phyloP scores from a whole-genome alignment of 2,329 filamentous ascomycete species.

The Aaosphaeria arxii region DNA sequence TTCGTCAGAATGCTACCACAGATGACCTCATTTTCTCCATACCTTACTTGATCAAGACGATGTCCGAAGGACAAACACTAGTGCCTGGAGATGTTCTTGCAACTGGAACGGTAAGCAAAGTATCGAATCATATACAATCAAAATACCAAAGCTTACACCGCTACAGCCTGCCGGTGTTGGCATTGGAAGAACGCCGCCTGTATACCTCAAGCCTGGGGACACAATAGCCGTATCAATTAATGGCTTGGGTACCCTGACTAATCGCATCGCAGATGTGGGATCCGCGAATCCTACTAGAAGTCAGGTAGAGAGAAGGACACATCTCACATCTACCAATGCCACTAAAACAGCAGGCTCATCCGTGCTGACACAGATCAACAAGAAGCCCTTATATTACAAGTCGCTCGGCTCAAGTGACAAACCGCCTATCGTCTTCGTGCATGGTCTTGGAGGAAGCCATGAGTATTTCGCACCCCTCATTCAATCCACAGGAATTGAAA shows the following conservation, averaged over 20 bases:
- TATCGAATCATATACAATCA: slow-evolving; percentile 46
- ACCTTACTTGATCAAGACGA: slow-evolving; percentile 44
- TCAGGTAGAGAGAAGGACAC: slow-evolving; percentile 34
- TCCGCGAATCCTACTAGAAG: slow-evolving; percentile 21
- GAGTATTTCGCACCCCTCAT: slow-evolving; percentile 49
- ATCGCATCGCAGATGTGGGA: slow-evolving; percentile 46
- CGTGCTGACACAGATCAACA: slow-evolving; percentile 39
- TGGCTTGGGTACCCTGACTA: slow-evolving; percentile 24
- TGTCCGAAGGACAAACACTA: slow-evolving; percentile 46
- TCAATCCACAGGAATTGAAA: slow-evolving; percentile 25
- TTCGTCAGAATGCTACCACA: slow-evolving; percentile 47
- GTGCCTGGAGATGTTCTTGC: slow-evolving; percentile 47
- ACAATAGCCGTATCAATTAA: slow-evolving; percentile 19
- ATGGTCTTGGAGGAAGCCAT: slow-evolving; percentile 51
- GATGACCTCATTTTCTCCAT: slow-evolving; percentile 48
- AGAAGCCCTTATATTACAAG: slow-evolving; percentile 43
- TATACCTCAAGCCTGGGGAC: slow-evolving; percentile 26
- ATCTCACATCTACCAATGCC: slow-evolving; percentile 41
- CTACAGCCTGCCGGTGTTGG: slow-evolving; percentile 43
- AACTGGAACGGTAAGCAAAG: slow-evolving; percentile 53
- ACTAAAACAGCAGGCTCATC: slow-evolving; percentile 26
- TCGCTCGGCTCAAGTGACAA: slow-evolving; percentile 17
- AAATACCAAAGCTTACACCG: slow-evolving; percentile 23
- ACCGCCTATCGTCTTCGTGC: slow-evolving; percentile 50
- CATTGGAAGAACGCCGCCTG: slow-evolving; percentile 38